These are phyloP conservation scores for Fusarium domesticum DNA, from an alignment of 2,329 filamentous ascomycete species.

Conservation along the genomic window DNA sequence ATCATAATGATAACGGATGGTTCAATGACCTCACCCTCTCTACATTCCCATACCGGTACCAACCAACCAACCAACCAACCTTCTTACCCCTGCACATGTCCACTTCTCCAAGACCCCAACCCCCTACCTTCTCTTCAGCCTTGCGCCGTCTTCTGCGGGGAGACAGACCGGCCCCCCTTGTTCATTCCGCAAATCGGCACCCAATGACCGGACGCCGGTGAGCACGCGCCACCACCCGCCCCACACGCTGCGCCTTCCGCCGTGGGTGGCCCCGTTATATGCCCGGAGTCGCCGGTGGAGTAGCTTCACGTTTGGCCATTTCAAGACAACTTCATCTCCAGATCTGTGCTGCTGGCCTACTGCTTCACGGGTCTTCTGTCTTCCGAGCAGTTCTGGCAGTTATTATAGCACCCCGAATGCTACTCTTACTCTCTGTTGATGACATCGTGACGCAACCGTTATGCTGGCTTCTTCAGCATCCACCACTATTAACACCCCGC, in stretches of 20 bases:
- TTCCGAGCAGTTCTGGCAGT: slow-evolving; percentile 7
- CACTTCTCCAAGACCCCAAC: slow-evolving; percentile 18
- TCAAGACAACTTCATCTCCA: slow-evolving; percentile 22
- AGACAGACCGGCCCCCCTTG: slow-evolving; percentile 8
- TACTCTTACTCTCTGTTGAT: slow-evolving; percentile 1
- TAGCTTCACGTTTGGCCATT: slow-evolving; percentile 20
- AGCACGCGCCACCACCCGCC: slow-evolving; percentile 23
- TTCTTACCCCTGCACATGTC: too few relatives aligned
- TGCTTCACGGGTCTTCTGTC: slow-evolving; percentile 18
- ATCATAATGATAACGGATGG: slow-evolving; percentile 5
- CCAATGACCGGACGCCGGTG: slow-evolving; percentile 20
- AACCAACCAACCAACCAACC: too few relatives aligned
- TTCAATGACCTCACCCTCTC: slow-evolving; percentile 22
- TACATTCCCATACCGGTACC: too few relatives aligned
- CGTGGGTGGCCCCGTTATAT: slow-evolving; percentile 29
- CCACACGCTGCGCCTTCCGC: slow-evolving; percentile 32
- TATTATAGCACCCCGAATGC: background rate
- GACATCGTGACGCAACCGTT: background rate
- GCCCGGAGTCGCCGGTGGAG: slow-evolving; percentile 30
- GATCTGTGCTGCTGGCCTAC: slow-evolving; percentile 24
- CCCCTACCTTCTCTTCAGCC: slow-evolving; percentile 2
- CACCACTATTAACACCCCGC: background rate
- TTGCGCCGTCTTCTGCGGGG: slow-evolving; percentile 17
- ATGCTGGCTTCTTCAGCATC: slow-evolving; percentile 4
- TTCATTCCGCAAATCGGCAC: slow-evolving; percentile 7